Evolutionary conservation across 345 rosid genomes (phyloP).

Genomic region (Aquilaria sinensis): DNA sequence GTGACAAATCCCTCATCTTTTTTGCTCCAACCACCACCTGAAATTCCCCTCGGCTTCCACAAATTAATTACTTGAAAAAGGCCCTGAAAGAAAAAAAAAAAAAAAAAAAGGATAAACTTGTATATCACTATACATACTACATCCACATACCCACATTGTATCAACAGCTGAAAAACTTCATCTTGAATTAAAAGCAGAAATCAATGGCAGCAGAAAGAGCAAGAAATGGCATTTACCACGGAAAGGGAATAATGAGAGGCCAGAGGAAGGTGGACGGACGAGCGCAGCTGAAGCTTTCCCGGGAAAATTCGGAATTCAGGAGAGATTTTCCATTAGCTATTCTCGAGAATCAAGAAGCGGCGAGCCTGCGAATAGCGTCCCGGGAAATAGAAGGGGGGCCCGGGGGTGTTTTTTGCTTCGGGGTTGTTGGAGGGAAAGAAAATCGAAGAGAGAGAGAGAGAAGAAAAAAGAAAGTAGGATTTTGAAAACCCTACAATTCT

Average conservation of each 20-base stretch:
- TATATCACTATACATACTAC: too few relatives aligned
- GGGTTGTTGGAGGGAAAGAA: constrained; percentile 29
- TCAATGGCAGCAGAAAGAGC: too few relatives aligned
- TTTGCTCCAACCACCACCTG: constrained; percentile 16
- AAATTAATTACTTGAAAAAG: constrained; percentile 10
- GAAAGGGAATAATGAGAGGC: background rate
- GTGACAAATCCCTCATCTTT: background rate
- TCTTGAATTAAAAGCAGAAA: too few relatives aligned
- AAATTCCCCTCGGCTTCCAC: constrained; percentile 9
- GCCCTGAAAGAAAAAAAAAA: constrained; percentile 6
- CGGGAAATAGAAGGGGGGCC: background rate
- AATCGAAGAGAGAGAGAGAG: constrained; percentile 7
- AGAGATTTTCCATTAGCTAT: background rate
- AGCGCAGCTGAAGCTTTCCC: background rate
- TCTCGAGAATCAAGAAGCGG: too few relatives aligned
- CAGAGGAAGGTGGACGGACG: background rate
- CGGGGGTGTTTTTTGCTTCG: background rate
- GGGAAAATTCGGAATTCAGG: background rate
- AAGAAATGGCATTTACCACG: background rate
- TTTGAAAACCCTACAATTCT: constrained; percentile 20
- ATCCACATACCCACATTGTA: too few relatives aligned
- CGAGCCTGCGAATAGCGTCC: background rate
- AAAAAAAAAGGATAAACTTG: background rate
- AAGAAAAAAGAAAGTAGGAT: background rate
- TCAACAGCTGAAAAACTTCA: too few relatives aligned